Conservation (phyloP, 1,139 yeast genomes). For the Scheffersomyces lignicola region DNA sequence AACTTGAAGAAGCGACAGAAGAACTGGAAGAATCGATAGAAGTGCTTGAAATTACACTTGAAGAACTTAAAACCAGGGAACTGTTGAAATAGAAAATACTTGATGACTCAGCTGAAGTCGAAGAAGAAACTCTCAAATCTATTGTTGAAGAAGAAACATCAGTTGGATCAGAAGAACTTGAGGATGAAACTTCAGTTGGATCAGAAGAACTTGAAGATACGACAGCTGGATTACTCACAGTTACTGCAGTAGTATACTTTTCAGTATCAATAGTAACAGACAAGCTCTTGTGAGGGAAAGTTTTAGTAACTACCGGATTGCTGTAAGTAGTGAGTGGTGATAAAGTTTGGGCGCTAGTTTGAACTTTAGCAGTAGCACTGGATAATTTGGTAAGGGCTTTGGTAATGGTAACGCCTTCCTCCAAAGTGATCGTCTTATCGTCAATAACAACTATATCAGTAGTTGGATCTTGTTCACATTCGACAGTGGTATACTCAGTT, state of each 20-base stretch:
- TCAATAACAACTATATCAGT: slow-evolving; percentile 4
- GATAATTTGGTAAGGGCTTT: slow-evolving; percentile 5
- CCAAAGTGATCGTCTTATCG: too few relatives aligned
- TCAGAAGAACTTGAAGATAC: too few relatives aligned
- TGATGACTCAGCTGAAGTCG: slow-evolving; percentile 2
- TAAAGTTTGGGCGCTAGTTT: slow-evolving; percentile 11
- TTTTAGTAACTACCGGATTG: slow-evolving; percentile 29
- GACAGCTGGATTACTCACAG: too few relatives aligned
- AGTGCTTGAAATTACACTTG: neutral
- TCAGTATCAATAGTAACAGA: slow-evolving; percentile 13
- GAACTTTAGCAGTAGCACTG: slow-evolving; percentile 6
- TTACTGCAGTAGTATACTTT: slow-evolving; percentile 12
- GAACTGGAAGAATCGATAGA: slow-evolving; percentile 5
- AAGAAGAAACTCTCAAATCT: too few relatives aligned
- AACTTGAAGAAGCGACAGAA: slow-evolving; percentile 8
- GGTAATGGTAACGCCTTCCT: neutral
- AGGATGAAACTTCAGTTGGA: too few relatives aligned
- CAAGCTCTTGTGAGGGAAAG: slow-evolving; percentile 15
- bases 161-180: too few relatives aligned
- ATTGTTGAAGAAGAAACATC: too few relatives aligned
- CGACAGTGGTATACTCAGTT: slow-evolving; percentile 12
- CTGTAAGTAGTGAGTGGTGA: slow-evolving; percentile 20
- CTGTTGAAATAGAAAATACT: slow-evolving; percentile 1
- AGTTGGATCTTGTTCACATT: slow-evolving; percentile 3
- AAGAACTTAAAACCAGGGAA: neutral